Base-by-base conservation (phyloP, 2,329 filamentous ascomycete species). In the Tolypocladium tropicale region DNA sequence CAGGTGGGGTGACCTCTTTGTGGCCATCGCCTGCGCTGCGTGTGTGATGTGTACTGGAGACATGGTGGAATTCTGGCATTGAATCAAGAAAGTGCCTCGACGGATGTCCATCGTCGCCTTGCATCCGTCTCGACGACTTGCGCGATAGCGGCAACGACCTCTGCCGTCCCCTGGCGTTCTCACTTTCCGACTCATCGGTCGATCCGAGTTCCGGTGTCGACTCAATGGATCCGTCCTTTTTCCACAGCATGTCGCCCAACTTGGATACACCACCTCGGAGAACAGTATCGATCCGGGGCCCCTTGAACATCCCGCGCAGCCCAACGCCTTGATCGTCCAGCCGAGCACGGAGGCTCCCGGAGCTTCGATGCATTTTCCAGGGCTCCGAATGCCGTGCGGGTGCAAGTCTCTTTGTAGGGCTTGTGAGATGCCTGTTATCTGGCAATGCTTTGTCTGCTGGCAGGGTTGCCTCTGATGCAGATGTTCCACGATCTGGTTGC, bases 241-340 rank as follows among this genome's bases (percentile, higher is more conserved):
- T 78, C 79, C 81, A 83, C 25, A 84, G 61, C 54, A 84, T 72
- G 53, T 83, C 81, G 33, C 79, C 76, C 16, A 84, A 68, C 62
- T 78, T 82, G 30, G 78, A 81, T 6, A 83, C 78, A 28, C 81
- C 72, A 7, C 76, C 81, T 30, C 80, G 78, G 49, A 95, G 81
- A 33, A 90, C 79, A 33, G 83, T 88, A 58, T 90, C 88, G 59
- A 93, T 84, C 55, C 88, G 79, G 53, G 84, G 82, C 3, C 85
- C 86, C 71, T 90, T 93, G 71, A 96, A 87, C 52, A 96, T 85
- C 7, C 86, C 84, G 46, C 85, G 82, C 18, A 72, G 53, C 16
- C 71, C 67, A 46, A 65, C 56, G 18, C 53, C 57, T 41, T 63
- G 63, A 14, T 74, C 70, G 18, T 73, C 70, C 1, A 59, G 37